Conservation (phyloP, 495 filamentous ascomycete species). For the Paragyromitra xinjiangensis region DNA sequence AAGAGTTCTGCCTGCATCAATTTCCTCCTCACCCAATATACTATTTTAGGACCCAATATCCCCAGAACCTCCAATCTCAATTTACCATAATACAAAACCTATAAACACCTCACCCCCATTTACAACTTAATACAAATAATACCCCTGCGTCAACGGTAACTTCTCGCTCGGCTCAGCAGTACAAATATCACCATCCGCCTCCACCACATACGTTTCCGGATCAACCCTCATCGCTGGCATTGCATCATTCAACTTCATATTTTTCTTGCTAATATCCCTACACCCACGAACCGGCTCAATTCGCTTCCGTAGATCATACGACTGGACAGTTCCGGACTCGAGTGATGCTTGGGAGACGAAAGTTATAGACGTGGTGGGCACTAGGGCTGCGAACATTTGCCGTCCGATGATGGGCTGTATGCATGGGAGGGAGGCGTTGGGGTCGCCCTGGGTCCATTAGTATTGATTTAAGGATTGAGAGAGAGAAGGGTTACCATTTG, state of each 20-base stretch:
- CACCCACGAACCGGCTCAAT: constrained; percentile 84
- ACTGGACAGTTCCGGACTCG: constrained; percentile 68
- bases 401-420: constrained; percentile 87
- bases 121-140: constrained; percentile 68
- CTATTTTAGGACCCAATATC: too few species aligned
- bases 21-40: too few species aligned
- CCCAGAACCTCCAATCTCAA: too few species aligned
- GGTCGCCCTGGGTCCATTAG: constrained; percentile 68
- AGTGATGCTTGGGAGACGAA: constrained; percentile 84
- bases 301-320: constrained; percentile 80
- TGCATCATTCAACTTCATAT: constrained; percentile 92
- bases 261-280: constrained; percentile 80
- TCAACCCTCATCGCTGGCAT: constrained; percentile 95
- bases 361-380: constrained; percentile 77
- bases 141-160: constrained; percentile 83
- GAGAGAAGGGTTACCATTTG: constrained; percentile 67
- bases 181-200: constrained; percentile 83
- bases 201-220: constrained; percentile 87
- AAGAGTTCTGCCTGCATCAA: too few species aligned
- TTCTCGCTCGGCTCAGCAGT: constrained; percentile 74
- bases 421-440: constrained; percentile 91
- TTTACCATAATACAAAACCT: not conserved
- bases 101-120: not conserved
- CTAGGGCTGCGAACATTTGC: constrained; percentile 83
- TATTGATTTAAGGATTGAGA: not conserved